A percentile compares a stretch with the other conserved stretches of the same genome.
phyloP scores from a whole-genome alignment of 768 basidiomycete species.

The Guyanaporus albipodus region DNA sequence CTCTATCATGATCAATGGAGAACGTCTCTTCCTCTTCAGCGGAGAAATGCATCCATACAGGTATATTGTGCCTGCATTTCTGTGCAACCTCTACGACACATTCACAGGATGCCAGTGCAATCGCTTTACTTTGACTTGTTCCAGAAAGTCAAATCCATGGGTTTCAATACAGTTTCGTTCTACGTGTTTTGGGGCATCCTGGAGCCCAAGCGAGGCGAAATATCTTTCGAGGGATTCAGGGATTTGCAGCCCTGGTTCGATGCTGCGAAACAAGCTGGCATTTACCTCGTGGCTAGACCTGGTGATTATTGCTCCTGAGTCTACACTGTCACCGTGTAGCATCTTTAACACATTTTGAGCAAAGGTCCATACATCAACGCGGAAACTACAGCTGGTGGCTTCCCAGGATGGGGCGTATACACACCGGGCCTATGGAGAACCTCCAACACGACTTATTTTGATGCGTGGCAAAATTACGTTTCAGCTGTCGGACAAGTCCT shows the following conservation, averaged over 20 bases:
- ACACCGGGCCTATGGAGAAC: constrained; percentile 47
- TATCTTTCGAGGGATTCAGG: constrained; percentile 50
- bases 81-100: background rate
- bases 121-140: constrained; percentile 45
- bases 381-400: constrained; percentile 37
- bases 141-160: constrained; percentile 53
- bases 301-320: constrained; percentile 8
- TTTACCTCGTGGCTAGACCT: constrained; percentile 28
- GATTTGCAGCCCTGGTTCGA: constrained; percentile 29
- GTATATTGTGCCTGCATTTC: background rate
- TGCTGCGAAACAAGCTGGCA: constrained; percentile 26
- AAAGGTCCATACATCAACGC: constrained; percentile 29
- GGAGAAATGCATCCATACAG: constrained; percentile 66
- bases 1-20: constrained; percentile 54
- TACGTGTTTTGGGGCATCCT: constrained; percentile 54
- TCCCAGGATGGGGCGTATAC: constrained; percentile 58
- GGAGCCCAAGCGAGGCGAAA: constrained; percentile 42
- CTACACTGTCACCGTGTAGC: background rate
- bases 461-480: constrained; percentile 57
- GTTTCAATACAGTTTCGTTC: constrained; percentile 43
- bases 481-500: constrained; percentile 46
- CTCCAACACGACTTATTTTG: constrained; percentile 43
- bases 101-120: constrained; percentile 35
- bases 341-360: background rate
- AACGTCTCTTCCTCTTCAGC: constrained; percentile 53